Percentiles rank a stretch among this genome's conserved stretches.
Conservation (phyloP, 768 basidiomycete genomes). For the Boletus rubropictus region DNA sequence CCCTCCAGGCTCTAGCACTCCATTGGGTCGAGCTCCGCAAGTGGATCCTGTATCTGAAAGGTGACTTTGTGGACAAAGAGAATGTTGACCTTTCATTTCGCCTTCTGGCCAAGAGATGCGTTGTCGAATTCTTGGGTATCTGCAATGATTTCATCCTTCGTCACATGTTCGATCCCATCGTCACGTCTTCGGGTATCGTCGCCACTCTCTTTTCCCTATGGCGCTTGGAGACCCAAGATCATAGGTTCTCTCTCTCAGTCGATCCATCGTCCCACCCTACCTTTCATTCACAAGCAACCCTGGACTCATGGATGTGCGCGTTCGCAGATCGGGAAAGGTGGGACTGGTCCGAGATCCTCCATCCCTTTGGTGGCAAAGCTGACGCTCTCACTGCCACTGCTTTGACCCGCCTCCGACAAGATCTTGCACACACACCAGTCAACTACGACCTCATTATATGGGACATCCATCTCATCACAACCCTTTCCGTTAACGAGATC, state of each 20-base stretch:
- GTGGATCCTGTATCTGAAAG: constrained; percentile 26
- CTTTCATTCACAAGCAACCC: constrained; percentile 8
- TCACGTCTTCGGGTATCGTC: constrained; percentile 15
- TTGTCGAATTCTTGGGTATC: constrained; percentile 21
- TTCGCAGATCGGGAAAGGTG: constrained; percentile 22
- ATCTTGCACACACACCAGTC: constrained; percentile 15
- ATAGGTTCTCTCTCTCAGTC: constrained; percentile 12
- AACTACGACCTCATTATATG: constrained; percentile 27
- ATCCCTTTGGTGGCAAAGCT: constrained; percentile 17
- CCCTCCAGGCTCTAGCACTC: constrained; percentile 3
- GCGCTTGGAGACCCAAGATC: constrained; percentile 21
- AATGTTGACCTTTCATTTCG: constrained; percentile 18
- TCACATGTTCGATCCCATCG: constrained; percentile 15
- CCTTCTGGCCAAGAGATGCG: constrained; percentile 13
- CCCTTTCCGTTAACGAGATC: constrained; percentile 20
- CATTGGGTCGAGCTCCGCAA: constrained; percentile 18
- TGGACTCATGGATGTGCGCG: constrained; percentile 27
- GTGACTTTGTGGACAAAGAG: constrained; percentile 19
- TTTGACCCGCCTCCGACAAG: constrained; percentile 22
- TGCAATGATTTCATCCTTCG: constrained; percentile 11
- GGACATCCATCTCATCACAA: constrained; percentile 28
- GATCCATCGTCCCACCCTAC: constrained; percentile 2
- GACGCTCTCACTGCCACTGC: constrained; percentile 19
- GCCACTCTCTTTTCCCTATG: constrained; percentile 25
- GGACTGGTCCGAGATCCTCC: constrained; percentile 26